Conservation (phyloP, 78 protist genomes). For the Protostelium mycophagum region DNA sequence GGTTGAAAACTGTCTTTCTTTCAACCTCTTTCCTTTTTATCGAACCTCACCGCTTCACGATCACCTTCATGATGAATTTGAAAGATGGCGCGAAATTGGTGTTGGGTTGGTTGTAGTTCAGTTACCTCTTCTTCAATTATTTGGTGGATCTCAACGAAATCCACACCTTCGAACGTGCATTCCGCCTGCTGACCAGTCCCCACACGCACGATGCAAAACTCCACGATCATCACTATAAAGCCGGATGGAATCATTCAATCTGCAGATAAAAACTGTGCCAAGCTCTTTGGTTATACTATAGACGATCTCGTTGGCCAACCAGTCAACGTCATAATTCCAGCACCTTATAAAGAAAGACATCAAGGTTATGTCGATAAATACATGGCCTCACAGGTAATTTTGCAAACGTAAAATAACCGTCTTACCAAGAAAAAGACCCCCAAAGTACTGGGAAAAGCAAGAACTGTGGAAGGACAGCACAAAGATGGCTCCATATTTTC, state of each 20-base stretch:
- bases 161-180: too few species aligned
- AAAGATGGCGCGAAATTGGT: too few species aligned
- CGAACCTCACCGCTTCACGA: neutral
- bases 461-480: slow-evolving; percentile 28
- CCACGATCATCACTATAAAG: slow-evolving; percentile 28
- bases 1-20: slow-evolving; percentile 20
- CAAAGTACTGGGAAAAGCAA: slow-evolving; percentile 28
- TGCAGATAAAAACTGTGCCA: slow-evolving; percentile 33
- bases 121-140: too few species aligned
- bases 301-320: slow-evolving; percentile 25
- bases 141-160: too few species aligned
- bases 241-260: slow-evolving; percentile 31
- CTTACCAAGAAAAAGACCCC: neutral
- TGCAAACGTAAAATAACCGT: neutral
- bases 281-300: slow-evolving; percentile 38
- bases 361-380: slow-evolving; percentile 27
- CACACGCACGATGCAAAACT: neutral
- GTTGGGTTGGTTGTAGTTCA: too few species aligned
- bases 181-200: too few species aligned
- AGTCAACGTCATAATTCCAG: slow-evolving; percentile 27
- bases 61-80: slow-evolving; percentile 1
- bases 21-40: neutral
- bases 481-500: slow-evolving; percentile 43
- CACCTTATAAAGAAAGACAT: slow-evolving; percentile 32
- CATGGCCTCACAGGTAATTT: slow-evolving; percentile 12